These are phyloP conservation scores for Gastrolobium bilobum DNA, from an alignment of 306 rosid genomes.

Conservation along the genomic window DNA sequence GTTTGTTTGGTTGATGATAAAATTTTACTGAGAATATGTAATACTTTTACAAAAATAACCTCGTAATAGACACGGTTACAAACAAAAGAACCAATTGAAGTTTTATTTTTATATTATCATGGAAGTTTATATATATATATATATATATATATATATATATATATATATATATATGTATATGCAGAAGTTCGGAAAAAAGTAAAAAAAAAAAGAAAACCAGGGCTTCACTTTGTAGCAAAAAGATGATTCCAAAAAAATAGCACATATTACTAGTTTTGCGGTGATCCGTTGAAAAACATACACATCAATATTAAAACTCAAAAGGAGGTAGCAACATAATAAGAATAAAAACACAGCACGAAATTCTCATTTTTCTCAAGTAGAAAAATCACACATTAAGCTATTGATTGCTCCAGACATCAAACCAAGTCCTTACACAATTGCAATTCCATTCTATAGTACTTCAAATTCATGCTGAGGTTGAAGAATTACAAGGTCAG, in stretches of 20 bases:
- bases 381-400: conserved; percentile 16
- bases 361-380: conserved; percentile 18
- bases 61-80: no score
- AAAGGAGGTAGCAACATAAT: conserved; percentile 10
- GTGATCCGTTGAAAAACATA: conserved; percentile 14
- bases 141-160: no score
- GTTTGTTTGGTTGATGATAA: no score
- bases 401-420: conserved; percentile 18
- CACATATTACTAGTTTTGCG: not conserved
- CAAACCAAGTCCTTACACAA: conserved; percentile 18
- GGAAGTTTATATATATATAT: no score
- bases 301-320: not conserved
- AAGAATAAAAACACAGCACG: conserved; percentile 10
- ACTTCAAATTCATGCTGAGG: conserved; percentile 37
- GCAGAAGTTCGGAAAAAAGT: conserved; percentile 10
- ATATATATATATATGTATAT: no score
- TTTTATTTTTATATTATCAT: not conserved
- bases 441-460: conserved; percentile 11
- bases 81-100: conserved; percentile 39
- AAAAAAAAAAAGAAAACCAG: conserved; percentile 35
- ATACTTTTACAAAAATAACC: no score
- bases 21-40: no score
- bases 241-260: conserved; percentile 18
- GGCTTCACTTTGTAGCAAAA: not conserved
- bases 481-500: conserved; percentile 41